Base-by-base conservation (phyloP, 2,329 filamentous ascomycete genomes). In the Penicillium sp. region DNA sequence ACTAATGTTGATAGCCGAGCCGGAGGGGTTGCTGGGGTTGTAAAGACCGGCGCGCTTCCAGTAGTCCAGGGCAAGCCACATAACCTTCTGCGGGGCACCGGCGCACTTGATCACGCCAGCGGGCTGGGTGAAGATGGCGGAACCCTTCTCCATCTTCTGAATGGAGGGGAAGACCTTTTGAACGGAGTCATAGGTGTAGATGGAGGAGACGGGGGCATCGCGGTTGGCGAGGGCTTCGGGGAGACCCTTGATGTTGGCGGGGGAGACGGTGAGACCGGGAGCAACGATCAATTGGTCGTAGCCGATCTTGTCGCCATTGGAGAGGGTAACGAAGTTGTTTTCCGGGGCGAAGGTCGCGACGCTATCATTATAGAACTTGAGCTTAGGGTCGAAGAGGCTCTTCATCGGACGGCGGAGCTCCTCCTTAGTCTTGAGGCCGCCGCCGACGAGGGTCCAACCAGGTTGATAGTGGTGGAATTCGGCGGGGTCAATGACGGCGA, bases 381-480 rank as follows among this genome's bases (percentile, higher is more conserved):
- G 71, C 65, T 85, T 85, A n/a, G 82, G 70, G 63, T 87, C 80
- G 8, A 89, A 71, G 48, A 89, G 68, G 48, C 73, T 73, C 5
- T 74, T 64, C 39, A 88, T 68, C 1, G 81, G 81, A 55, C 75
- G 72, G 47, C 80, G 79, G 55, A 89, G 73, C 24, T 86, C 80
- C 60, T 86, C 76, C 67, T 85, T 86, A 47, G 77, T 80, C 72
- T 88, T 88, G 39, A 89, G 77, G 3, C 86, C 86, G 39, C 84
- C 86, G 44, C 86, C 86, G 2, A 89, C 86, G 1, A 89, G 77
- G 2, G 87, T 89, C 86, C 86, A 89, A 53, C 86, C 86, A 1
- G 86, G 85, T 70, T 89, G 86, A 69, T 88, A 89, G 73, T 89
- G 80, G 67, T 89, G 86, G 78, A 80, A 86, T 61, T 74, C 68